Base-by-base conservation (phyloP, 2,329 filamentous ascomycete genomes). In the Plenodomus lindquistii region DNA sequence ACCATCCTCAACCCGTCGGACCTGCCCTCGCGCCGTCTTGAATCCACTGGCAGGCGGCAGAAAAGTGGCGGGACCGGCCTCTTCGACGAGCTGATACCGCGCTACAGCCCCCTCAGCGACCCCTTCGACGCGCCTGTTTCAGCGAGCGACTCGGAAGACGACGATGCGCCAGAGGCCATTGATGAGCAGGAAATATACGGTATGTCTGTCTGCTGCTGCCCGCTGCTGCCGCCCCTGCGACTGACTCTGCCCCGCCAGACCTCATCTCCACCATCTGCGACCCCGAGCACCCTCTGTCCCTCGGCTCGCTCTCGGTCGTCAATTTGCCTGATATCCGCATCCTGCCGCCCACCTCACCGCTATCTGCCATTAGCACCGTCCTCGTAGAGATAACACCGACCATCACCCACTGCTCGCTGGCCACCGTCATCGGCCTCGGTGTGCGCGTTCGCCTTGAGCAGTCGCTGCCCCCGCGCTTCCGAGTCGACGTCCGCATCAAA, bases 111-210 rank as follows among this genome's bases (percentile, higher is more conserved):
- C 53, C 68, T 76, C 44, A 73, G 69, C 53, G 79, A 83, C 61
- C 77, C 79, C 29, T 79, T 81, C 46, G 72, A 58, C 53, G 68
- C 54, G 62, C 69, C 57, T 40, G 59, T 47, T 21, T 70, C 66
- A 40, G 71, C 72, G 19, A 72, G 67, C 40, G 63, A 71, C 40
- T 73, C 73, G 7, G 83, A 85, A 48, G 83, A 86, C 49, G 80
- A 84, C 40, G 80, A 84, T 40, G 77, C 79, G 1, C 79, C 85
- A 29, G 92, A 97, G 62, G 88, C 89, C 48, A 96, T 99, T 60
- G 94, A 99, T 69, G 90, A 95, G 72, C 94, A 97, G 73, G 94
- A 99, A 74, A 93, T 99, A 36, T 99, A 93, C 70, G 91, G 91
- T 94, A 52, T 42, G 65, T 37, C 40, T 42, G 42, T 49, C 40